A percentile compares a stretch with the other conserved stretches of the same genome.
These are phyloP conservation scores for Carex kokanica DNA, from an alignment of 176 grass and related monocot genomes.

Conservation along the genomic window DNA sequence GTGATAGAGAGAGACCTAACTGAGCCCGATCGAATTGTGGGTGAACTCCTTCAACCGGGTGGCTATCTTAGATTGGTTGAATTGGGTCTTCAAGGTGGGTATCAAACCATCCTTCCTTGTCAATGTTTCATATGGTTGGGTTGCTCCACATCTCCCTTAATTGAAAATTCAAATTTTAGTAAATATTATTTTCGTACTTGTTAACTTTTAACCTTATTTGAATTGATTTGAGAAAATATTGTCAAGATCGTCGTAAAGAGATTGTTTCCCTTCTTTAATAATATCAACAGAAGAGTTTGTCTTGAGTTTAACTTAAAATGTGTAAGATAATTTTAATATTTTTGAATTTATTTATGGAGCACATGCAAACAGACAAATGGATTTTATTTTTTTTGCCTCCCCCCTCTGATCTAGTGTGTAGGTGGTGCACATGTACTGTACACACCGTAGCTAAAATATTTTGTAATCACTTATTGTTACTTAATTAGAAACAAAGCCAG, in stretches of 20 bases:
- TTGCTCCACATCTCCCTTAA: neutral
- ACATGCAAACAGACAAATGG: neutral
- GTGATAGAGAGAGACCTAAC: slow-evolving; percentile 95
- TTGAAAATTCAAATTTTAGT: neutral
- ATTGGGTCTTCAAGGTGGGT: slow-evolving; percentile 73
- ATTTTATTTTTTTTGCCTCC: neutral
- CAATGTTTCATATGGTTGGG: neutral
- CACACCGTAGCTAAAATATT: neutral
- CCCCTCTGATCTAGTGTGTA: neutral
- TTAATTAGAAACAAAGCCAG: neutral
- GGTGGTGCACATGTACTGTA: neutral
- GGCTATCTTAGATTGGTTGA: slow-evolving; percentile 92
- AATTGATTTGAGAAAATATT: neutral
- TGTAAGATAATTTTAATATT: neutral
- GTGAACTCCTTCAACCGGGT: slow-evolving; percentile 91
- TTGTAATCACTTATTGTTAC: neutral
- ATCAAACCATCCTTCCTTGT: neutral
- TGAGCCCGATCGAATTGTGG: slow-evolving; percentile 94
- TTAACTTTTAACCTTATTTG: neutral
- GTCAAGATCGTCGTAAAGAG: neutral
- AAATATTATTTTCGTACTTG: neutral
- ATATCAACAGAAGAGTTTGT: neutral
- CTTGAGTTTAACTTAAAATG: neutral
- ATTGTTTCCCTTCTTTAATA: neutral
- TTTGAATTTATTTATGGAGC: neutral